phyloP scores from a whole-genome alignment of 2,329 filamentous ascomycete species.

The Neopestalotiopsis sp. region DNA sequence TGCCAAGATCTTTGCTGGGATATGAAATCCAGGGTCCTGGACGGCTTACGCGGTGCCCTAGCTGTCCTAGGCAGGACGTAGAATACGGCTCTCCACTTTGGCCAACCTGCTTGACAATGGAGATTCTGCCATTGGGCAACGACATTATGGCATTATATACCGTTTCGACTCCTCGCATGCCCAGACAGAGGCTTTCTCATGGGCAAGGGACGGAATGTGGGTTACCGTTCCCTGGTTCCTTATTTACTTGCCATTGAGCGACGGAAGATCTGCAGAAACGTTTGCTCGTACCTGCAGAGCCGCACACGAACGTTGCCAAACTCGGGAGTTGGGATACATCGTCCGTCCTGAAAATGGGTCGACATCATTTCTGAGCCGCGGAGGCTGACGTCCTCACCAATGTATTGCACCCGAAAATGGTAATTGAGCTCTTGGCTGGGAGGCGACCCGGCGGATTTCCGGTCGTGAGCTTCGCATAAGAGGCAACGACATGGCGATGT shows the following conservation, averaged over 20 bases:
- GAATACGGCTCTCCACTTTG: background rate
- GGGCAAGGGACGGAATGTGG: background rate
- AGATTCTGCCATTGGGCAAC: background rate
- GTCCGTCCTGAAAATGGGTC: background rate
- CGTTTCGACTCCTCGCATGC: background rate
- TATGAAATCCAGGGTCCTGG: background rate
- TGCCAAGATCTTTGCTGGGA: background rate
- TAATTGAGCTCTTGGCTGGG: background rate
- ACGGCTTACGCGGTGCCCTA: slow-evolving; percentile 8
- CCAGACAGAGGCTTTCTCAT: background rate
- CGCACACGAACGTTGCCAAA: background rate
- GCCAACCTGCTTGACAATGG: background rate
- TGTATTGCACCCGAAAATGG: background rate
- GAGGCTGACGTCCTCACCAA: background rate
- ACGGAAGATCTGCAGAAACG: background rate
- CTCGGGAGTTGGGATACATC: background rate
- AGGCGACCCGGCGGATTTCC: slow-evolving; percentile 7
- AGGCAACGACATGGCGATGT: background rate
- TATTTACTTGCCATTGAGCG: background rate
- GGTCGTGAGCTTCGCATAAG: background rate
- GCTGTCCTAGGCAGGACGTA: slow-evolving; percentile 4
- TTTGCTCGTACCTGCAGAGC: background rate
- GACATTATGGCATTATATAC: background rate
- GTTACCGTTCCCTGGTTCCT: background rate
- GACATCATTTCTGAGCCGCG: background rate